Conservation (phyloP, 2,329 filamentous ascomycete species). For the Mycosphaerella sp. region DNA sequence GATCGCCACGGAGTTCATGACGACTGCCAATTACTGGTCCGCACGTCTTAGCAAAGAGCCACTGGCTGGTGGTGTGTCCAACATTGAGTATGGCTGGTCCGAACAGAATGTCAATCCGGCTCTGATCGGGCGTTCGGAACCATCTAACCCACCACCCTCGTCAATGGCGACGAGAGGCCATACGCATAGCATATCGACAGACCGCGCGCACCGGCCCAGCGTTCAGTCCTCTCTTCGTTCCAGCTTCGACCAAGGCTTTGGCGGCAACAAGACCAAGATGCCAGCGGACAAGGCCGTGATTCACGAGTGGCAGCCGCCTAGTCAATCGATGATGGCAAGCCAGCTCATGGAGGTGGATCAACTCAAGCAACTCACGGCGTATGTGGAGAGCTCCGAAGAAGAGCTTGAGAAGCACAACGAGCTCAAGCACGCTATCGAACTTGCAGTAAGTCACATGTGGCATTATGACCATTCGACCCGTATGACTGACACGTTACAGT, state of each 20-base stretch:
- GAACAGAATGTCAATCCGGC: constrained; percentile 65
- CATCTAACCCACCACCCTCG: constrained; percentile 29
- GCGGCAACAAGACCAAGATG: constrained; percentile 54
- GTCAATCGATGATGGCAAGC: constrained; percentile 83
- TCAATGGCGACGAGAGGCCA: constrained; percentile 27
- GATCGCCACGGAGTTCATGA: constrained; percentile 90
- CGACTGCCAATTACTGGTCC: constrained; percentile 95
- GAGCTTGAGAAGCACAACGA: constrained; percentile 86
- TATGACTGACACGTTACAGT: constrained; percentile 42
- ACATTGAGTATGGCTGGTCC: constrained; percentile 96
- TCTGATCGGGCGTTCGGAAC: constrained; percentile 33
- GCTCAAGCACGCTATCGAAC: constrained; percentile 75
- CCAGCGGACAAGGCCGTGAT: constrained; percentile 81
- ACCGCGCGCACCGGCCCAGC: constrained; percentile 26
- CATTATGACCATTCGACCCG: neutral
- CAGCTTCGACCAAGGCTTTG: constrained; percentile 50
- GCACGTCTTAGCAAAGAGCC: constrained; percentile 91
- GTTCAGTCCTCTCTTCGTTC: constrained; percentile 51
- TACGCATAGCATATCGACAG: constrained; percentile 25
- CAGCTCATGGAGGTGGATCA: constrained; percentile 74
- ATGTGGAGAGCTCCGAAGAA: constrained; percentile 78
- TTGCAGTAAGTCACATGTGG: constrained; percentile 54
- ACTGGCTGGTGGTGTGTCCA: constrained; percentile 85
- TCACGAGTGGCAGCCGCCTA: constrained; percentile 81
- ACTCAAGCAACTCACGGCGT: constrained; percentile 64